These are phyloP conservation scores for Blastobotrys persicus DNA, from an alignment of 1,139 yeast genomes.

Conservation along the genomic window DNA sequence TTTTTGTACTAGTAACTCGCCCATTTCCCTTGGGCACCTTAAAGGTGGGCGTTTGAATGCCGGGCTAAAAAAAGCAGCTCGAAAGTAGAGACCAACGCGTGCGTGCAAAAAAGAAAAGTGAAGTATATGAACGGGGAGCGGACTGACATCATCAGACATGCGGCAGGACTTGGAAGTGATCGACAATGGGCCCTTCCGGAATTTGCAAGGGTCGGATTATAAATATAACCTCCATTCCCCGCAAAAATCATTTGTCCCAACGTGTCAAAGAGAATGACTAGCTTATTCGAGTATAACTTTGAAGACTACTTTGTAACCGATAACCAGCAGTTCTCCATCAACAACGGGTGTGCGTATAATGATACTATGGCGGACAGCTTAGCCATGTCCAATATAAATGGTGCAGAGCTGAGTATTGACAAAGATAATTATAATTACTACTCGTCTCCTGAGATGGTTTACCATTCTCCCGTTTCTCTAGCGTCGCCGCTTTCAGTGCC, in stretches of 20 bases:
- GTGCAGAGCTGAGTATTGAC: too few relatives aligned
- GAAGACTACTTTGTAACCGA: too few relatives aligned
- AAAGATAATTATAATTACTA: neutral
- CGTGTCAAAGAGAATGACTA: too few relatives aligned
- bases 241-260: too few relatives aligned
- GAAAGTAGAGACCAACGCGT: neutral
- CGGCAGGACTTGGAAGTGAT: slow-evolving; percentile 1
- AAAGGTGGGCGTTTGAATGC: too few relatives aligned
- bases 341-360: too few relatives aligned
- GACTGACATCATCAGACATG: slow-evolving; percentile 4
- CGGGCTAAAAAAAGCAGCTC: neutral
- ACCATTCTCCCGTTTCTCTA: neutral
- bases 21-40: too few relatives aligned
- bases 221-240: neutral
- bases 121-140: neutral
- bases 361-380: too few relatives aligned
- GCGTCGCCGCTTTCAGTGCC: slow-evolving; percentile 1
- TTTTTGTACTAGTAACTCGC: neutral
- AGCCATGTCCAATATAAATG: too few relatives aligned
- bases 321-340: too few relatives aligned
- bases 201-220: neutral
- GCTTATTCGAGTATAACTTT: slow-evolving; percentile 2
- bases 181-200: slow-evolving; percentile 1
- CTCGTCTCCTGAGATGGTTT: neutral
- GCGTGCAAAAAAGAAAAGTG: neutral